These are phyloP conservation scores for Trichoderma koningiopsis DNA, from an alignment of 2,329 filamentous ascomycete genomes.

Conservation along the genomic window DNA sequence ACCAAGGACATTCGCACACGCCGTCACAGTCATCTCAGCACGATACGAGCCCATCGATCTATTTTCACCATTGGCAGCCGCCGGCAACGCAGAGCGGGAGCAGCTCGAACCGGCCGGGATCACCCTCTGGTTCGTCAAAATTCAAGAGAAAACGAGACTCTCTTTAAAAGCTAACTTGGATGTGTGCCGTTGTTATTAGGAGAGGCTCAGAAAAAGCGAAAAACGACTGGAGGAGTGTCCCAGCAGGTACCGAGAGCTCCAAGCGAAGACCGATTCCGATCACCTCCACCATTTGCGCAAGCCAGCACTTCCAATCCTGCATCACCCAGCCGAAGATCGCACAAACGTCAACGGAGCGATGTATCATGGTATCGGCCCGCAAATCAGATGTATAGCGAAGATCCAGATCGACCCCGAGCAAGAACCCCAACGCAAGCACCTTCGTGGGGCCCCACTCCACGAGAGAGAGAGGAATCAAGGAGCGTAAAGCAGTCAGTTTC, in stretches of 20 bases:
- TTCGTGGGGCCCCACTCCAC: constrained; percentile 28
- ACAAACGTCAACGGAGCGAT: constrained; percentile 44
- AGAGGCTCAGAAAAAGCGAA: constrained; percentile 84
- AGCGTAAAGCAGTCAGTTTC: constrained; percentile 40
- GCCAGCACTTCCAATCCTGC: constrained; percentile 33
- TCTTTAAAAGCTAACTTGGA: constrained; percentile 43
- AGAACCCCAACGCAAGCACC: constrained; percentile 29
- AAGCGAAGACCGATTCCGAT: constrained; percentile 38
- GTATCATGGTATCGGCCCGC: constrained; percentile 40
- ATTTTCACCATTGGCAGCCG: constrained; percentile 92
- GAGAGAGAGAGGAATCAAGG: constrained; percentile 37
- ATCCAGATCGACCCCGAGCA: constrained; percentile 29
- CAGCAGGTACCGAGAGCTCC: constrained; percentile 34
- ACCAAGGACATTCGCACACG: constrained; percentile 45
- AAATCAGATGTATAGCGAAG: constrained; percentile 31
- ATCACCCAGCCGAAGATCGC: constrained; percentile 35
- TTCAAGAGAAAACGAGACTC: constrained; percentile 52
- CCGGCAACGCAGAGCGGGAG: constrained; percentile 66
- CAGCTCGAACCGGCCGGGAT: constrained; percentile 66
- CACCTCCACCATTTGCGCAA: constrained; percentile 38
- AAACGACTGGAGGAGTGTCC: constrained; percentile 57
- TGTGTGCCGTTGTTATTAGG: constrained; percentile 52
- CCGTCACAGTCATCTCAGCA: constrained; percentile 60
- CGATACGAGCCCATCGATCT: constrained; percentile 73
- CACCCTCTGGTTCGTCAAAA: constrained; percentile 73